Evolutionary conservation across 1,284 basidiomycete species (phyloP), one percentile per base, ranked within the genome.

Genomic region (Termitomyces sp.): DNA sequence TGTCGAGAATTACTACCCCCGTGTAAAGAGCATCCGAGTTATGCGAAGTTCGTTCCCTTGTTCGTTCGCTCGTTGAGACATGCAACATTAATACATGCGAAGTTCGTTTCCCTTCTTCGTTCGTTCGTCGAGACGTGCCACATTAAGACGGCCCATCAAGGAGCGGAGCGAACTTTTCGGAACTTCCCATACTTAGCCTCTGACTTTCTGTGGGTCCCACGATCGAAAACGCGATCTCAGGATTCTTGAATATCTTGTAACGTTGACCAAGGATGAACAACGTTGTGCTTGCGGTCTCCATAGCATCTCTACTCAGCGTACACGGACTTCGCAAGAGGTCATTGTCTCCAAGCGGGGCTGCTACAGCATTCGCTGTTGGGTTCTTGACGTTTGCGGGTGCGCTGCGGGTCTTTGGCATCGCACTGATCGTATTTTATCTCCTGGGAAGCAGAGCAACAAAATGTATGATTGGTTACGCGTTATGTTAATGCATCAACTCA

Each of bases 361-460:
- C 81, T 1, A 83, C 88, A 0, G 94, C 92, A 0, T 87, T 89
- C 63, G 51, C 84, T 4, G 82, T 92, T 7, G 94, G 93, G 7
- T 82, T 83, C 65, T 61, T 77, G 5, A 81, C 83, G 66, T 75
- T 91, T 66, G 73, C 82, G 13, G 80, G 82, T 12, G 81, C 78
- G 7, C 72, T 86, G 19, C 75, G 78, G 48, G 76, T 80, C 0
- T 91, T 94, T 65, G 92, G 90, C 9, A 71, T 83, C 5, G 77
- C 84, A 0, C 76, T 96, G 62, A 82, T 95, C 54, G 81, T 82
- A 0, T 93, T 97, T 71, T 95, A 96, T 69, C 75, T 94, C 17
- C 64, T 85, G 1, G 94, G 88, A 0, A 92, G 89, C 50, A 77
- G 83, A 49, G 94, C 92, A 0, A 97, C 94, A 5, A 94, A 93